Percentiles rank a stretch among this genome's conserved stretches.
Conservation (phyloP, 2,329 filamentous ascomycete genomes). For the Cadophora sp. region DNA sequence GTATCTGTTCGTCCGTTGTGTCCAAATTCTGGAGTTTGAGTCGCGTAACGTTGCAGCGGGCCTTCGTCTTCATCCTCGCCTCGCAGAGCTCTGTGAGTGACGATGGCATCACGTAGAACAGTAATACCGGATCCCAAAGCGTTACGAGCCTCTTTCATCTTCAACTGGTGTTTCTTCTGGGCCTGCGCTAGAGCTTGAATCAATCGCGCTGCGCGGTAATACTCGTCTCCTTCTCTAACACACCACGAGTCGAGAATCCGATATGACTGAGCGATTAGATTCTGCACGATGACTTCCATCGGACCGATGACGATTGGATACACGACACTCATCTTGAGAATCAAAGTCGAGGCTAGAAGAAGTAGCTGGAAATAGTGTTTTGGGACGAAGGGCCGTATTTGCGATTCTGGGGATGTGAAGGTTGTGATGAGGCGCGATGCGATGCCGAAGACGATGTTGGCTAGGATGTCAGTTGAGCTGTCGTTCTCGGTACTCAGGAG, state of each 20-base stretch:
- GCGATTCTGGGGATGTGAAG: conserved; percentile 3
- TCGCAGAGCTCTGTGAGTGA: conserved; percentile 8
- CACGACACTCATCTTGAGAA: conserved; percentile 16
- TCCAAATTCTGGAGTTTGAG: not conserved
- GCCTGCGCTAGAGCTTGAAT: conserved; percentile 10
- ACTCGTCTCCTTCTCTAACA: conserved; percentile 12
- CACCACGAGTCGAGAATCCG: conserved; percentile 3
- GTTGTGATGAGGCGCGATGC: conserved; percentile 11
- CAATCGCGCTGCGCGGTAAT: conserved; percentile 2
- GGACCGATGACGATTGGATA: conserved; percentile 7
- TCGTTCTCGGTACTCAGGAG: not conserved
- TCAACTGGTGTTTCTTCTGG: conserved; percentile 15
- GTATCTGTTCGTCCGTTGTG: not conserved
- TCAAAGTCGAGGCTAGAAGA: conserved; percentile 21
- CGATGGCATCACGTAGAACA: conserved; percentile 2
- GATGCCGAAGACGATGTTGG: conserved; percentile 7
- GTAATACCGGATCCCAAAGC: conserved; percentile 5
- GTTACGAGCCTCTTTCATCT: conserved; percentile 9
- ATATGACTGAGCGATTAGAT: conserved; percentile 6
- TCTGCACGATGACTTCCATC: conserved; percentile 11
- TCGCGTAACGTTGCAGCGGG: not conserved
- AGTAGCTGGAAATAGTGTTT: conserved; percentile 26
- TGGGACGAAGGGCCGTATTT: conserved; percentile 13
- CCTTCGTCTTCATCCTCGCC: conserved; percentile 11
- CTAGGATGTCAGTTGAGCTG: conserved; percentile 7